phyloP scores from a whole-genome alignment of 805 yeast species.

The Metschnikowia peoriensis region DNA sequence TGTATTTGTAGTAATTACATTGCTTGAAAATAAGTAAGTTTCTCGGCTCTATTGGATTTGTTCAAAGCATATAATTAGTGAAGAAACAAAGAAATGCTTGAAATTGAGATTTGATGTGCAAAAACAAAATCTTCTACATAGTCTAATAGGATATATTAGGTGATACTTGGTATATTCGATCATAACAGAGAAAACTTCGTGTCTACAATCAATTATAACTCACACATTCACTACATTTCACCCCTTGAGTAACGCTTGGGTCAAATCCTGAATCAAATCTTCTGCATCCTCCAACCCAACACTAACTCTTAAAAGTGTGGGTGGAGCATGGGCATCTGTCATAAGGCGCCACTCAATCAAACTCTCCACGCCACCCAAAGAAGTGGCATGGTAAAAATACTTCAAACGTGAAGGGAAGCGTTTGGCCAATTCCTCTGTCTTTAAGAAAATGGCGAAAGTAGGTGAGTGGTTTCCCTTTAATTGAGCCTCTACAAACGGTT shows the following conservation, averaged over 20 bases:
- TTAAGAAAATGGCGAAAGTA: conserved; percentile 64
- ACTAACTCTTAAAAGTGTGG: conserved; percentile 66
- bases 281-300: conserved; percentile 76
- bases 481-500: conserved; percentile 63
- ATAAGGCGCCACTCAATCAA: conserved; percentile 88
- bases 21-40: too few species aligned
- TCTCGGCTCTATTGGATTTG: too few species aligned
- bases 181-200: too few species aligned
- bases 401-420: conserved; percentile 61
- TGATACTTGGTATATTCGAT: too few species aligned
- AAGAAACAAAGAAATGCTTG: too few species aligned
- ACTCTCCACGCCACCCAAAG: conserved; percentile 90
- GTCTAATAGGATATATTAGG: too few species aligned
- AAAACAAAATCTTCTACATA: too few species aligned
- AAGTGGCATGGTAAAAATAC: conserved; percentile 86
- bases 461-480: conserved; percentile 65
- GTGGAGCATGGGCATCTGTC: conserved; percentile 53
- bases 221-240: too few species aligned
- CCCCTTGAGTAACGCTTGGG: conserved; percentile 42
- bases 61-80: too few species aligned
- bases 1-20: too few species aligned
- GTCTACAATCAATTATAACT: background rate
- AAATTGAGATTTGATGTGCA: too few species aligned
- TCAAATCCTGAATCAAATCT: conserved; percentile 74
- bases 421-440: conserved; percentile 53